Evolutionary conservation across 208 protist species (phyloP).

Genomic region (Phytomonas serpens): DNA sequence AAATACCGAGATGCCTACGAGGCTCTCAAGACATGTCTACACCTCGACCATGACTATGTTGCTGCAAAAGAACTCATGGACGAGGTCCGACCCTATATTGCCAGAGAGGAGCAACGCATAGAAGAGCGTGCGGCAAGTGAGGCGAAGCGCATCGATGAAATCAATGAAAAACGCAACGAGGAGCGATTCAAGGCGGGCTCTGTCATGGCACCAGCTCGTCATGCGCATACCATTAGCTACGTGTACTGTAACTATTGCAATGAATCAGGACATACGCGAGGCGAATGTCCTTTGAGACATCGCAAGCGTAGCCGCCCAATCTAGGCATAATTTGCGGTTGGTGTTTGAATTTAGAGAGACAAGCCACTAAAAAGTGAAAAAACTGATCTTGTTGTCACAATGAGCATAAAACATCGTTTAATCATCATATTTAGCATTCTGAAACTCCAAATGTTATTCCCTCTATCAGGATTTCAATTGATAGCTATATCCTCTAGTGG

Average conservation of each 20-base stretch:
- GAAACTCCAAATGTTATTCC: background rate
- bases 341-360: conserved; percentile 5
- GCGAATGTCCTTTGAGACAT: conserved; percentile 57
- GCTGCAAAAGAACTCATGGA: conserved; percentile 36
- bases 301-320: conserved; percentile 48
- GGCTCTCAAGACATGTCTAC: conserved; percentile 40
- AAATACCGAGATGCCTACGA: conserved; percentile 32
- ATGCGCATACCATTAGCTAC: conserved; percentile 47
- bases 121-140: conserved; percentile 37
- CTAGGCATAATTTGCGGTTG: background rate
- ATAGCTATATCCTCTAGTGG: background rate
- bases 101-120: conserved; percentile 32
- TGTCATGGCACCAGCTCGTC: conserved; percentile 14
- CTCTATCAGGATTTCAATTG: background rate
- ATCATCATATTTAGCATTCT: background rate
- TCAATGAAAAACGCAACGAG: conserved; percentile 31
- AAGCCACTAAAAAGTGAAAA: background rate
- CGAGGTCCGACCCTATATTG: conserved; percentile 29
- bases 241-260: conserved; percentile 83
- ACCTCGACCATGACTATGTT: conserved; percentile 37
- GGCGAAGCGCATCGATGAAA: conserved; percentile 22
- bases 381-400: background rate
- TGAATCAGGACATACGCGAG: conserved; percentile 55
- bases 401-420: background rate
- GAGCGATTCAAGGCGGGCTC: conserved; percentile 15